Evolutionary conservation across 768 basidiomycete genomes (phyloP).

Genomic region (Rhizopogon rudus): DNA sequence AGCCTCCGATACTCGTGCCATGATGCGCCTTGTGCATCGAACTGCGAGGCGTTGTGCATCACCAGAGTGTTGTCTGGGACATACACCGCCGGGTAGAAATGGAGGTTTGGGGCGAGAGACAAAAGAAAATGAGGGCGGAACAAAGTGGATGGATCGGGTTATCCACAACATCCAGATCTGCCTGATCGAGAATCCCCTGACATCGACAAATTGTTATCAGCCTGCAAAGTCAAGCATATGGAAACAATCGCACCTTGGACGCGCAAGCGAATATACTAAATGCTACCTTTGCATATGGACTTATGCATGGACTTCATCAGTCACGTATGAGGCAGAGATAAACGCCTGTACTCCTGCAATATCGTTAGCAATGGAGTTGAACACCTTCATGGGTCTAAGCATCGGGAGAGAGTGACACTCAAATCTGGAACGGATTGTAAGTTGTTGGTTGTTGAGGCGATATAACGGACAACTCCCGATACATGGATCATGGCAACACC

Average conservation of each 20-base stretch:
- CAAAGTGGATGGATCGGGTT: too few relatives aligned
- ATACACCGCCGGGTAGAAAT: too few relatives aligned
- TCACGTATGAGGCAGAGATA: too few relatives aligned
- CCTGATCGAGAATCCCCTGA: background rate
- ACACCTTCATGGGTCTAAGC: background rate
- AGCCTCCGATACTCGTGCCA: too few relatives aligned
- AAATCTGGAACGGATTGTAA: background rate
- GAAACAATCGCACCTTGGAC: background rate
- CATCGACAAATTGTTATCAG: background rate
- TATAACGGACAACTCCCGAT: background rate
- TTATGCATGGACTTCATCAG: too few relatives aligned
- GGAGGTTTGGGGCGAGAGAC: too few relatives aligned
- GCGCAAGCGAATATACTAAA: background rate
- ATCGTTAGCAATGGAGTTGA: background rate
- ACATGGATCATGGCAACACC: too few relatives aligned
- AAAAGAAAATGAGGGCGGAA: too few relatives aligned
- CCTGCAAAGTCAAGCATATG: accelerated
- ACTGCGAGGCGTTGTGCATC: too few relatives aligned
- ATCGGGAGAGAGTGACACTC: background rate
- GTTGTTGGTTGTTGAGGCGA: background rate
- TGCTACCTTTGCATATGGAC: background rate
- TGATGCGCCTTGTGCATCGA: too few relatives aligned
- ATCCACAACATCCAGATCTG: background rate
- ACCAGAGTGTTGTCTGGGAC: too few relatives aligned
- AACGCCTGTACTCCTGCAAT: background rate